Conservation (phyloP, 2,329 filamentous ascomycete species). For the Arthrobotrys iridis region DNA sequence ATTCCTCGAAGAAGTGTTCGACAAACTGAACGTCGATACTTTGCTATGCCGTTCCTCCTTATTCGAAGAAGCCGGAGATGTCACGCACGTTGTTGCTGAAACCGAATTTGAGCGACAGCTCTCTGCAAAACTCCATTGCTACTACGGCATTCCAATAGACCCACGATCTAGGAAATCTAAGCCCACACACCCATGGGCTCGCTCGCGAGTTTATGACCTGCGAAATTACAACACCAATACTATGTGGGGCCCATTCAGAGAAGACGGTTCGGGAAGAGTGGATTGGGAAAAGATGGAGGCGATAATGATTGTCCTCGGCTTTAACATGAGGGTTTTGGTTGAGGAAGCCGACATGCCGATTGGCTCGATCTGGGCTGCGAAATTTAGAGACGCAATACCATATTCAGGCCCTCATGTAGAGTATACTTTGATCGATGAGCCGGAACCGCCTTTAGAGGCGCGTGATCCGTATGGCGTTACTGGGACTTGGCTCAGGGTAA, state of each 20-base stretch:
- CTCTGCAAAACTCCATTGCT: constrained; percentile 75
- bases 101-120: constrained; percentile 68
- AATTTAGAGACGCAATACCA: constrained; percentile 66
- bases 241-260: constrained; percentile 76
- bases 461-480: constrained; percentile 76
- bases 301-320: constrained; percentile 74
- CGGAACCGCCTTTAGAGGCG: constrained; percentile 65
- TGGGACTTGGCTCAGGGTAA: constrained; percentile 76
- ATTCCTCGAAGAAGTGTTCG: constrained; percentile 64
- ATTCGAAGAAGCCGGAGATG: constrained; percentile 68
- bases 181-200: constrained; percentile 70
- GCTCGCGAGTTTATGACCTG: constrained; percentile 77
- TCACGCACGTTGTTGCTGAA: constrained; percentile 61
- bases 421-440: constrained; percentile 55
- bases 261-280: constrained; percentile 70
- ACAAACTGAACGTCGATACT: constrained; percentile 67
- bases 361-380: constrained; percentile 67
- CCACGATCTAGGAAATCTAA: constrained; percentile 51
- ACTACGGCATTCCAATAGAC: constrained; percentile 72
- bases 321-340: constrained; percentile 69
- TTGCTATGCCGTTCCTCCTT: constrained; percentile 74
- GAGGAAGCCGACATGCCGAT: constrained; percentile 65
- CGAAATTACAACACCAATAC: constrained; percentile 72
- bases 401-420: constrained; percentile 13
- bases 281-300: constrained; percentile 86